Percentiles rank a stretch among this genome's conserved stretches.
phyloP scores from a whole-genome alignment of 225 moss, liverwort and hornwort species.

The Bryum argenteum region DNA sequence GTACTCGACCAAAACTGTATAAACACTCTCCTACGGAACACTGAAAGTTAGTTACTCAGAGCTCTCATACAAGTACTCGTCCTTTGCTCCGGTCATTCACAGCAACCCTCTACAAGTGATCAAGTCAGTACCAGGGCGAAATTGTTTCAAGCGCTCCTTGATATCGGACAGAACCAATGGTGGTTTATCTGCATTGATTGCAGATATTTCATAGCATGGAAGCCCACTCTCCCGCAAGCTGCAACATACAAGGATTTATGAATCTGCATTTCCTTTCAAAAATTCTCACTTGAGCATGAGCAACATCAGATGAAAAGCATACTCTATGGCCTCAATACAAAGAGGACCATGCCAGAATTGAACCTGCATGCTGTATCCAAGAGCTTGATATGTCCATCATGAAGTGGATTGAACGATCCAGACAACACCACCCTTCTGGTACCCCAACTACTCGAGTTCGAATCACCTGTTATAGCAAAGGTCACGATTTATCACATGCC shows the following conservation, averaged over 20 bases:
- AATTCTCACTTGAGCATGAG: background rate
- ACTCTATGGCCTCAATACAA: background rate
- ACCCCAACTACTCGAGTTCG: constrained; percentile 24
- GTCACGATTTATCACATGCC: background rate
- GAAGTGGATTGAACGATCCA: constrained; percentile 87
- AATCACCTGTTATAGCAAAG: constrained; percentile 32
- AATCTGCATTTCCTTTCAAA: constrained; percentile 4
- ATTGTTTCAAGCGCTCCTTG: constrained; percentile 66
- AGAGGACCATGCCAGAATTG: constrained; percentile 2
- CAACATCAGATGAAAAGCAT: background rate
- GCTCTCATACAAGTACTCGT: background rate
- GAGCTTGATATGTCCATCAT: constrained; percentile 79
- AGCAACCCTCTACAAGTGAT: background rate
- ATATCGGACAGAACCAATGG: constrained; percentile 64
- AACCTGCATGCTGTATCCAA: constrained; percentile 80
- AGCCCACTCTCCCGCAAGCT: constrained; percentile 83
- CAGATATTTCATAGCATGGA: constrained; percentile 88
- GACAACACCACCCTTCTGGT: constrained; percentile 69
- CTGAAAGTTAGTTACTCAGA: constrained; percentile 3
- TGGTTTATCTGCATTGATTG: constrained; percentile 95
- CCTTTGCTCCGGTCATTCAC: background rate
- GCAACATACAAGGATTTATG: constrained; percentile 27
- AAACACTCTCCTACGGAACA: background rate
- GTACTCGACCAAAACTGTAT: background rate
- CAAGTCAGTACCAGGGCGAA: constrained; percentile 52